Percentiles rank a stretch among this genome's conserved stretches.
Conservation (phyloP, 306 rosid species). For the Prunus salicina region DNA sequence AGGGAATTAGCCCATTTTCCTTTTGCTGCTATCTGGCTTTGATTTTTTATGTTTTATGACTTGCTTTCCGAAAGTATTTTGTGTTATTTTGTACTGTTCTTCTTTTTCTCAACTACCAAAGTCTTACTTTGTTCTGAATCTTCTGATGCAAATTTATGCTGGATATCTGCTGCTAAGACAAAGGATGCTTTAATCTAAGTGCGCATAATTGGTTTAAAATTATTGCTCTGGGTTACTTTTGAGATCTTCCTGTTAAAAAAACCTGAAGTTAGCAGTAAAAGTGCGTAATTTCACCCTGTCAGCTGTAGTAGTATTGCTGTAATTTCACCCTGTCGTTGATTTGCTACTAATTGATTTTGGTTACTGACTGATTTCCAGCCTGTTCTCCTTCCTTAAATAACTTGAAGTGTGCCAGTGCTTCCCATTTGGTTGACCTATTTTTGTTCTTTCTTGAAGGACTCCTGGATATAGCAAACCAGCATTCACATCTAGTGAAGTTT, state of each 20-base stretch:
- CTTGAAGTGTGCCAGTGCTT: not conserved
- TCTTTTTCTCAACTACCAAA: no score
- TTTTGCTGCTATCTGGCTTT: not conserved
- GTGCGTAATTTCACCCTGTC: not conserved
- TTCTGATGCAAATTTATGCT: not conserved
- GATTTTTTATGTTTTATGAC: not conserved
- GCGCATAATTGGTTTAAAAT: not conserved
- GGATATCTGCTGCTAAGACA: not conserved
- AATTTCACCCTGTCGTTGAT: not conserved
- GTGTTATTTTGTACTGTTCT: not conserved
- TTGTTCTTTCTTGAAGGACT: slow-evolving; percentile 43
- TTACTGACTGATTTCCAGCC: not conserved
- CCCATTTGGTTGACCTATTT: slow-evolving; percentile 1
- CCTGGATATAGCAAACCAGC: slow-evolving; percentile 63
- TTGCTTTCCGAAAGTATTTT: not conserved
- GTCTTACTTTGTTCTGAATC: no score
- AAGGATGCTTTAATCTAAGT: not conserved
- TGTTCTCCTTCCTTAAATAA: not conserved
- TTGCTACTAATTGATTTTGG: not conserved
- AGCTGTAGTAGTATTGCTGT: no score
- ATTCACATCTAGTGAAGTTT: slow-evolving; percentile 83
- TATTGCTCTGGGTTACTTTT: not conserved
- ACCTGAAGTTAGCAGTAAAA: not conserved
- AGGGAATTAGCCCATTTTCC: not conserved
- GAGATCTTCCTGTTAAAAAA: not conserved